A percentile compares a stretch with the other conserved stretches of the same genome.
These are phyloP conservation scores for Aspergillus cejpii DNA, from an alignment of 2,329 filamentous ascomycete genomes.

Conservation along the genomic window DNA sequence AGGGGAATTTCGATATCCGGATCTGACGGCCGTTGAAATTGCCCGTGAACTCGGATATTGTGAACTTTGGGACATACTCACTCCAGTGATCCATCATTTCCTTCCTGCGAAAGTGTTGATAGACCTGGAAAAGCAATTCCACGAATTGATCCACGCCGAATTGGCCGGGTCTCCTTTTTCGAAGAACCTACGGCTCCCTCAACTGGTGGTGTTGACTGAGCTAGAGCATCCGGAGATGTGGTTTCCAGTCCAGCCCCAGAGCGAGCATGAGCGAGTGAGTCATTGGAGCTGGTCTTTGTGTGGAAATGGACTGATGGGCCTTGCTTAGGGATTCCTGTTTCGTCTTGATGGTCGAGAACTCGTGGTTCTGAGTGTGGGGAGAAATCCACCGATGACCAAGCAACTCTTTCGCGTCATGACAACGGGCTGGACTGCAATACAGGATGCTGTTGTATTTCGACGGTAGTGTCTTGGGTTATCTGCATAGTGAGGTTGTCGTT, in stretches of 20 bases:
- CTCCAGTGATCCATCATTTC: conserved; percentile 1
- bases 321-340: conserved; percentile 1
- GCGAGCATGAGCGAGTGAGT: neutral
- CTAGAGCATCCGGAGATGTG: conserved; percentile 3
- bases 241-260: conserved; percentile 1
- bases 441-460: neutral
- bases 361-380: conserved; percentile 1
- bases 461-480: neutral
- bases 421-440: conserved; percentile 1
- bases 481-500: neutral
- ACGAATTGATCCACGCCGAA: neutral
- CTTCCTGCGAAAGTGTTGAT: neutral
- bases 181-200: conserved; percentile 1
- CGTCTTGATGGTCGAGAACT: conserved; percentile 1
- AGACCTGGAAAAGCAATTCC: neutral
- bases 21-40: conserved; percentile 2
- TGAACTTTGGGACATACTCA: neutral
- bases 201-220: conserved; percentile 1
- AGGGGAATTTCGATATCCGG: neutral
- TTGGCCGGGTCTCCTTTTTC: neutral
- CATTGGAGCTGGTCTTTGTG: neutral
- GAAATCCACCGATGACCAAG: neutral
- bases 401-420: neutral
- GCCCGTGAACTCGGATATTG: conserved; percentile 2
- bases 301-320: neutral